phyloP scores from a whole-genome alignment of 805 yeast species.

The Wickerhamomyces alni region DNA sequence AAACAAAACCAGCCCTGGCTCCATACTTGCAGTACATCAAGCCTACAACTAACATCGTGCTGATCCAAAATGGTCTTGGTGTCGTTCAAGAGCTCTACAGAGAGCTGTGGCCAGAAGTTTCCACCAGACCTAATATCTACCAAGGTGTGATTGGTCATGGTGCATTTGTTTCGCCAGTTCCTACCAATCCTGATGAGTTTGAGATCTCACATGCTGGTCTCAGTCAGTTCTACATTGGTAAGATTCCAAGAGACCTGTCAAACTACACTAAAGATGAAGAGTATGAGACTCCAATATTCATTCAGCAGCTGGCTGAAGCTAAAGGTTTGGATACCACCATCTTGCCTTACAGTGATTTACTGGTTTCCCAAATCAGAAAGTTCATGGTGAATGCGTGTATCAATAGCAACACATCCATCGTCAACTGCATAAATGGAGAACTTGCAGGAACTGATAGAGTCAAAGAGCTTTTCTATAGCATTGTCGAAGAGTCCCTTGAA shows the following conservation, averaged over 20 bases:
- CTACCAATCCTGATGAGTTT: constrained; percentile 28
- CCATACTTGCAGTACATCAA: constrained; percentile 47
- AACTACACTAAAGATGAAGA: constrained; percentile 6
- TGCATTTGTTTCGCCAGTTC: constrained; percentile 41
- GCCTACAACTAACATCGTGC: constrained; percentile 50
- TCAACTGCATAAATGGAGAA: constrained; percentile 76
- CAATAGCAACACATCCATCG: constrained; percentile 74
- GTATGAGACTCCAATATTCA: constrained; percentile 11
- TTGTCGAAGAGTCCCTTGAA: constrained; percentile 29
- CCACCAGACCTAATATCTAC: constrained; percentile 50
- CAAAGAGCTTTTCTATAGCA: constrained; percentile 24
- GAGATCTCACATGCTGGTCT: constrained; percentile 62
- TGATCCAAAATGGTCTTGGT: constrained; percentile 91
- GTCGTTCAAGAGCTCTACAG: constrained; percentile 51
- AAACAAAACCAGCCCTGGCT: constrained; percentile 56
- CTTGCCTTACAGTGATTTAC: constrained; percentile 39
- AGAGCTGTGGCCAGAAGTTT: constrained; percentile 46
- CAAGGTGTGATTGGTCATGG: constrained; percentile 87
- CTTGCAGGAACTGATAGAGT: constrained; percentile 47
- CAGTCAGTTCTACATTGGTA: constrained; percentile 57
- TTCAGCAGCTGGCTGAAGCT: constrained; percentile 24
- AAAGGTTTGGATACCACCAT: constrained; percentile 24
- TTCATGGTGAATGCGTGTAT: constrained; percentile 76
- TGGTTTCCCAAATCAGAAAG: constrained; percentile 66
- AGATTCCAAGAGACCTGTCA: constrained; percentile 38